phyloP scores from a whole-genome alignment of 208 protist genomes.

The Acanthamoeba lenticulata region DNA sequence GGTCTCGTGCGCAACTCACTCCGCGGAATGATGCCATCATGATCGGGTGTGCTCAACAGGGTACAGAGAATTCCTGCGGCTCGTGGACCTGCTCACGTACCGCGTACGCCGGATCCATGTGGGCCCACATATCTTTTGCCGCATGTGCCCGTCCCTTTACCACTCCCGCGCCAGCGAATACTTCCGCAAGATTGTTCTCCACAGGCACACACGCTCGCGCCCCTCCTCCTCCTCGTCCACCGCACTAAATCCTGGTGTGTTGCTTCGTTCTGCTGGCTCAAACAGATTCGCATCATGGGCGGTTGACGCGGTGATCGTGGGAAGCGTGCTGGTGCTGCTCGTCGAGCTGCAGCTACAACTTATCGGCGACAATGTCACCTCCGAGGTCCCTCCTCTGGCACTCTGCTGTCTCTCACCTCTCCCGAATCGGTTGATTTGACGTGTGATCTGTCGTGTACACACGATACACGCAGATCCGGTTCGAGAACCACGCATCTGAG shows the following conservation, averaged over 20 bases:
- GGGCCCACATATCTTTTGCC: not conserved
- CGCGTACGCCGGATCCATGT: not conserved
- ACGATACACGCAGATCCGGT: not conserved
- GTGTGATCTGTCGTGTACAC: too few species aligned
- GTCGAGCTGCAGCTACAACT: not conserved
- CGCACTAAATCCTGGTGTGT: not conserved
- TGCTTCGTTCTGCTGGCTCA: not conserved
- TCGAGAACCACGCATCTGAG: constrained; percentile 8
- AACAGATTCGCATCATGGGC: constrained; percentile 12
- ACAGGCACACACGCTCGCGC: not conserved
- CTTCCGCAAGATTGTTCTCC: not conserved
- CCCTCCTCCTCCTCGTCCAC: not conserved
- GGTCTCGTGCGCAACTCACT: too few species aligned
- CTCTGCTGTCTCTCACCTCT: too few species aligned
- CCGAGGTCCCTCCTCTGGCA: not conserved
- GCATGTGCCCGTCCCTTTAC: not conserved
- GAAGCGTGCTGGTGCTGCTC: not conserved
- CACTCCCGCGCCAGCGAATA: not conserved
- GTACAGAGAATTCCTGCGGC: not conserved
- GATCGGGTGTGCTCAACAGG: not conserved
- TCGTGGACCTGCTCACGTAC: constrained; percentile 13
- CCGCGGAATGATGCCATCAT: not conserved
- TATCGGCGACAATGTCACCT: not conserved
- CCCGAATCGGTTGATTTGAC: too few species aligned
- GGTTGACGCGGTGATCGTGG: not conserved